Evolutionary conservation across 2,329 filamentous ascomycete genomes (phyloP), one percentile per base, ranked within the genome.

Genomic region (Aciculosporium take): DNA sequence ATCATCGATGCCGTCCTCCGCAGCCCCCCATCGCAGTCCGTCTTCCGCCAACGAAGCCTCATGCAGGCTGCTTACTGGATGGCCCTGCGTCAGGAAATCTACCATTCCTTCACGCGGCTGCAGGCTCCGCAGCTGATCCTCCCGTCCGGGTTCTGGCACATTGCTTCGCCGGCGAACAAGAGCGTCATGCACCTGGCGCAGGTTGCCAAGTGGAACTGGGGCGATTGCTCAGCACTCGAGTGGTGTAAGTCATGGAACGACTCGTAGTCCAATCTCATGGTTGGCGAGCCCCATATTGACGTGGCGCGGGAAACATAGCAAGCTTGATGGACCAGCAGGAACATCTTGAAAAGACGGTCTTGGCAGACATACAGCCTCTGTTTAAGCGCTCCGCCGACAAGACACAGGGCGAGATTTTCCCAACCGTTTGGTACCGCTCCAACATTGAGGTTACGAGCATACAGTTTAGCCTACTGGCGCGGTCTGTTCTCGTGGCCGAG

Each of bases 21-120:
- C 24, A 62, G 60, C 33, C 56, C 58, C 3, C 58, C 60, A 2
- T 59, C 60, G 1, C 52, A 58, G 39, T 53, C 57, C 15, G 53
- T 61, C n/a, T 61, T 63, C 28, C 55, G 55, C 1, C 54, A 53
- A 20, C 48, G 59, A 25, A 56, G 58, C 20, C 50, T 64, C 12
- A 58, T 62, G 39, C 61, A 61, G 32, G 61, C 61, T 1, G 55
- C 61, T 6, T 64, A 64, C 41, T 64, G 61, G 61, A 63, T 64
- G 54, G 61, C 61, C 2, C 51, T 64, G 17, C 41, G 61, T 23
- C 61, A 64, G 40, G 61, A 64, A 32, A 62, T 64, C 4, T 64
- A 61, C 42, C 59, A 64, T 37, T 63, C 61, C 0, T 61, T 64
- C 29, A 64, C 60, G 2, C 55, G 58, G 25, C 51, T 54, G 7